Conservation (phyloP, 2,329 filamentous ascomycete genomes). For the Pseudocercospora ulei region DNA sequence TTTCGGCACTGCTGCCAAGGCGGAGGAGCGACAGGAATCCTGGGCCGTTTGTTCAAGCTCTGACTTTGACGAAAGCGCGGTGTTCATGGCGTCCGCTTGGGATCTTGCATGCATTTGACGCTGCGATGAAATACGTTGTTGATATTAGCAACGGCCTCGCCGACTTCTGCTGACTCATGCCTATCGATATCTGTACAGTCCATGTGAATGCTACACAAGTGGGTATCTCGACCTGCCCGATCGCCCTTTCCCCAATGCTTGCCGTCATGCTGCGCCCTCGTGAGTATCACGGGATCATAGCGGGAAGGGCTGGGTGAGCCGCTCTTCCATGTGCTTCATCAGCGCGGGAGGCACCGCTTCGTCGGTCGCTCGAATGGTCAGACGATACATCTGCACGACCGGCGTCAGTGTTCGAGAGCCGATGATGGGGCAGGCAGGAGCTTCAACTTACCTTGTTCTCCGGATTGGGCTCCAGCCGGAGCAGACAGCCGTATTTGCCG, state of each 20-base stretch:
- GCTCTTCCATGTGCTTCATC: constrained; percentile 77
- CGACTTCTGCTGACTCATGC: constrained; percentile 1
- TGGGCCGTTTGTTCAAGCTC: too few relatives aligned
- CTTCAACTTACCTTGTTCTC: constrained; percentile 64
- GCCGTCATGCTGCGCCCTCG: neutral
- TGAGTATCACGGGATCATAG: constrained; percentile 7
- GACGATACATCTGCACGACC: constrained; percentile 68
- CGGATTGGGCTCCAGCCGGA: constrained; percentile 92
- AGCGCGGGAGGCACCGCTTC: constrained; percentile 73
- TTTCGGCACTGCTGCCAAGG: constrained; percentile 5
- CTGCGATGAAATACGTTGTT: too few relatives aligned
- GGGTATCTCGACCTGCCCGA: constrained; percentile 6
- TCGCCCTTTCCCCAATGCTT: constrained; percentile 1
- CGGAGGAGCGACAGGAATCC: too few relatives aligned
- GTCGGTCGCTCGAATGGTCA: constrained; percentile 89
- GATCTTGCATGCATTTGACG: too few relatives aligned
- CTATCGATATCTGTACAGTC: constrained; percentile 6
- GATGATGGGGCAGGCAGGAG: neutral
- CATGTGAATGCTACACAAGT: constrained; percentile 5
- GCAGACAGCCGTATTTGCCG: constrained; percentile 86
- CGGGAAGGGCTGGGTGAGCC: constrained; percentile 48
- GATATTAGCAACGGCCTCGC: constrained; percentile 3
- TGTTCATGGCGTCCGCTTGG: constrained; percentile 6
- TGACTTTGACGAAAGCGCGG: neutral
- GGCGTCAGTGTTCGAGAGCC: constrained; percentile 15